Conservation (phyloP, 306 rosid species). For the Cicer pinnatifidum region DNA sequence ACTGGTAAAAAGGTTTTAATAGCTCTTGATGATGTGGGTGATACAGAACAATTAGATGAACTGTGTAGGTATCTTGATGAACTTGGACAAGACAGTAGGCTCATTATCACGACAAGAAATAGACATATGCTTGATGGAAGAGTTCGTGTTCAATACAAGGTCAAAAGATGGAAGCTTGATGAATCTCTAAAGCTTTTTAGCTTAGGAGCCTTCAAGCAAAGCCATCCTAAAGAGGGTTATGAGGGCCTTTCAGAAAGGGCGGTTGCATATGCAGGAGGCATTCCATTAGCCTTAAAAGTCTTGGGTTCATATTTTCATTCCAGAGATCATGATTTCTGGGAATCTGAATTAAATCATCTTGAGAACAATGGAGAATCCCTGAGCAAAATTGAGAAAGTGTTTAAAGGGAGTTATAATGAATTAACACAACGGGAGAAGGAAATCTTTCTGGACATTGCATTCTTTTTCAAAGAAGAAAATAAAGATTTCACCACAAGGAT, state of each 20-base stretch:
- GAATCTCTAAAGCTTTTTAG: constrained; percentile 30
- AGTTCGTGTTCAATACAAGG: not conserved
- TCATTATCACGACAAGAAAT: constrained; percentile 40
- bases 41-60: not conserved
- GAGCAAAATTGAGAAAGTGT: not conserved
- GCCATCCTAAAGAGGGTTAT: not conserved
- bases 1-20: constrained; percentile 22
- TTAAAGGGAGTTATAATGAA: constrained; percentile 37
- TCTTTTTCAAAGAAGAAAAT: constrained; percentile 9
- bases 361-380: not conserved
- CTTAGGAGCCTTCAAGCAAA: constrained; percentile 29
- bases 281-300: constrained; percentile 40
- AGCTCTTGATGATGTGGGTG: constrained; percentile 28
- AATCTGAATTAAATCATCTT: not conserved
- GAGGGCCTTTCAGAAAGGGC: constrained; percentile 10
- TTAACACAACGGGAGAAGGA: not conserved
- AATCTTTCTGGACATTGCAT: constrained; percentile 41
- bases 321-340: constrained; percentile 24
- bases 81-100: constrained; percentile 18
- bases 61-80: not conserved
- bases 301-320: constrained; percentile 38
- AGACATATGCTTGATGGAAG: not conserved
- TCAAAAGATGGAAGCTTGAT: not conserved
- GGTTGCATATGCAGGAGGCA: constrained; percentile 12
- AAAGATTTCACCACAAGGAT: not conserved